Percentiles rank a stretch among this genome's conserved stretches.
phyloP scores from a whole-genome alignment of 2,329 filamentous ascomycete genomes.

The Botrytis byssoidea region DNA sequence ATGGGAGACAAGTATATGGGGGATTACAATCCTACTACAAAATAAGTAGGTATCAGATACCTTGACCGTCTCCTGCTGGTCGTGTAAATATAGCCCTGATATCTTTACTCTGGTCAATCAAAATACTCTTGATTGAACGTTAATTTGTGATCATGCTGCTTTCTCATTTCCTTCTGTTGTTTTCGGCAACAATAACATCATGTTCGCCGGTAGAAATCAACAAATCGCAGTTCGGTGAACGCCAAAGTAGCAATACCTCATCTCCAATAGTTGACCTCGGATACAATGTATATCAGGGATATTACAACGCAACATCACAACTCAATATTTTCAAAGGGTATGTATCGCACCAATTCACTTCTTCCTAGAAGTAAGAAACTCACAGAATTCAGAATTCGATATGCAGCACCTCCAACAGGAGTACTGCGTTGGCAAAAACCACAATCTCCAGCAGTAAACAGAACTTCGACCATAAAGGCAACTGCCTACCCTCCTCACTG shows the following conservation, averaged over 20 bases:
- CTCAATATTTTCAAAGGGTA: slow-evolving; percentile 50
- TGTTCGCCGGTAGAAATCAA: neutral
- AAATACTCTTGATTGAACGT: neutral
- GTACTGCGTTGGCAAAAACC: slow-evolving; percentile 45
- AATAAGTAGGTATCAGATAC: neutral
- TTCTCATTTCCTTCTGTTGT: neutral
- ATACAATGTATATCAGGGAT: slow-evolving; percentile 48
- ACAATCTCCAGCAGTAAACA: slow-evolving; percentile 31
- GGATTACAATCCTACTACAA: neutral
- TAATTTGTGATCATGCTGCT: neutral
- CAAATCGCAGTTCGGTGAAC: neutral
- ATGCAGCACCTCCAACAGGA: slow-evolving; percentile 44
- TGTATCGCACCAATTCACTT: neutral
- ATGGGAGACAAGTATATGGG: neutral
- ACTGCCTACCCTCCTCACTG: slow-evolving; percentile 37
- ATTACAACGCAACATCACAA: slow-evolving; percentile 41
- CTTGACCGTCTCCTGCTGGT: neutral
- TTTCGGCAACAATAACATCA: neutral
- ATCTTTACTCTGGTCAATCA: neutral
- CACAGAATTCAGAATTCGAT: slow-evolving; percentile 39
- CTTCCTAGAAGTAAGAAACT: neutral
- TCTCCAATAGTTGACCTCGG: slow-evolving; percentile 43
- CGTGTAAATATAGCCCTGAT: neutral
- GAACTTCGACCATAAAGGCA: slow-evolving; percentile 32
- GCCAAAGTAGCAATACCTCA: neutral